A percentile compares a stretch with the other conserved stretches of the same genome.
These are phyloP conservation scores for Fusarium graminum DNA, from an alignment of 2,329 filamentous ascomycete species.

Conservation along the genomic window DNA sequence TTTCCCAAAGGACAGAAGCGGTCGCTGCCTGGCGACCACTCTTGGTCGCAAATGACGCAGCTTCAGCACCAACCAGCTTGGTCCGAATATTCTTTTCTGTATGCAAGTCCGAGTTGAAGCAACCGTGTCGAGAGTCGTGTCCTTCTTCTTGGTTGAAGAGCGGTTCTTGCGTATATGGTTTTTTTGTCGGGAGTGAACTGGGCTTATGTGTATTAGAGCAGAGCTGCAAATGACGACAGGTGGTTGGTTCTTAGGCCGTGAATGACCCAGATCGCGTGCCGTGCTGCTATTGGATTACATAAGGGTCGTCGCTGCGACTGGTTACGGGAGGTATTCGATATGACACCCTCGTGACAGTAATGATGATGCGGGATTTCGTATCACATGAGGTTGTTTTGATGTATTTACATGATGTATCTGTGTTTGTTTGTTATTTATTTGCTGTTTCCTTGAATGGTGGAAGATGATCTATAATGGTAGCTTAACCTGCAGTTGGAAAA, in stretches of 20 bases:
- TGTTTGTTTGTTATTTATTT: background rate
- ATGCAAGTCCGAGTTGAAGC: background rate
- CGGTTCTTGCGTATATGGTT: background rate
- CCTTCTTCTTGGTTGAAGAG: background rate
- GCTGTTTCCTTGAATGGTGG: background rate
- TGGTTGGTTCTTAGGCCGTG: conserved; percentile 29
- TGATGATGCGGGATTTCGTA: conserved; percentile 6
- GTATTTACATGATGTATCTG: background rate
- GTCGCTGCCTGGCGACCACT: conserved; percentile 47
- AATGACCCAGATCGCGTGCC: conserved; percentile 36
- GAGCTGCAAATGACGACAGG: conserved; percentile 26
- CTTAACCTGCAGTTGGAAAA: no score
- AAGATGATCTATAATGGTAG: no score
- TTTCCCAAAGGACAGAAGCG: conserved; percentile 22
- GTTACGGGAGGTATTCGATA: conserved; percentile 5
- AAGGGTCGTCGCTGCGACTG: conserved; percentile 15
- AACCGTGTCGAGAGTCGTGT: conserved; percentile 20
- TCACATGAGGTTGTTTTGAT: background rate
- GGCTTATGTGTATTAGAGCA: conserved; percentile 19
- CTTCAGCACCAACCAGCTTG: conserved; percentile 26
- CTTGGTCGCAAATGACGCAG: conserved; percentile 24
- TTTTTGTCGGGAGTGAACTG: background rate
- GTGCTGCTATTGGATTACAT: conserved; percentile 36
- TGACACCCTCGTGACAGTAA: conserved; percentile 21
- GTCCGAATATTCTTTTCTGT: conserved; percentile 25